These are phyloP conservation scores for Westerdykella sp. DNA, from an alignment of 2,329 filamentous ascomycete genomes.

Conservation along the genomic window DNA sequence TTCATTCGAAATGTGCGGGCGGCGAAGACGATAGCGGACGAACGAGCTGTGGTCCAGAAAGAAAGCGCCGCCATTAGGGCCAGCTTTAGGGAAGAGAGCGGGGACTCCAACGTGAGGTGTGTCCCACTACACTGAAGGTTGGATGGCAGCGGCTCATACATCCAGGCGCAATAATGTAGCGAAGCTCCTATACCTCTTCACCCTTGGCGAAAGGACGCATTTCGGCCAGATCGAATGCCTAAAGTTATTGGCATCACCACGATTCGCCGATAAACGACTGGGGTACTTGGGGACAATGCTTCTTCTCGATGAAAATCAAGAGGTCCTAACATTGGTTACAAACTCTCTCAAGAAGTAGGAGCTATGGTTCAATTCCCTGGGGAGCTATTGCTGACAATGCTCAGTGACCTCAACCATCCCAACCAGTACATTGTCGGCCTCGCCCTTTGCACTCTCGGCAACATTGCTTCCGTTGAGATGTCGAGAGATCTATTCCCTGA, in stretches of 20 bases:
- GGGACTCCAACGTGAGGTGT: slow-evolving; percentile 84
- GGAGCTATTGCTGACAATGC: slow-evolving; percentile 3
- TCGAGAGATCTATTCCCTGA: slow-evolving; percentile 94
- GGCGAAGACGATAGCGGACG: slow-evolving; percentile 97
- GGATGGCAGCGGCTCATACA: slow-evolving; percentile 7
- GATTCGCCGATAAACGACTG: slow-evolving; percentile 94
- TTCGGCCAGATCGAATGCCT: slow-evolving; percentile 99
- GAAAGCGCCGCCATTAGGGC: slow-evolving; percentile 96
- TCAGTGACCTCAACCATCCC: slow-evolving; percentile 87
- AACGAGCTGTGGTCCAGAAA: slow-evolving; percentile 96
- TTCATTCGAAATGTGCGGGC: slow-evolving; percentile 99
- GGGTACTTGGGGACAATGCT: slow-evolving; percentile 96
- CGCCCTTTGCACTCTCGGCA: slow-evolving; percentile 90
- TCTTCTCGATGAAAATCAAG: slow-evolving; percentile 94
- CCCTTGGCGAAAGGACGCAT: slow-evolving; percentile 91
- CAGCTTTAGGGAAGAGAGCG: slow-evolving; percentile 95
- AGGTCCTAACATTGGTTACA: slow-evolving; percentile 92
- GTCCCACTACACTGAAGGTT: slow-evolving; percentile 5
- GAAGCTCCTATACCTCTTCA: slow-evolving; percentile 97
- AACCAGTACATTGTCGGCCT: slow-evolving; percentile 98
- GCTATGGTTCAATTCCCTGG: slow-evolving; percentile 2
- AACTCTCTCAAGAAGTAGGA: slow-evolving; percentile 95
- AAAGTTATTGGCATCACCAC: slow-evolving; percentile 91
- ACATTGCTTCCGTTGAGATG: slow-evolving; percentile 98
- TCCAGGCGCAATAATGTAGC: slow-evolving; percentile 94